Conservation (phyloP, 139 green algal species). For the Prasinococcaceae sp. region DNA sequence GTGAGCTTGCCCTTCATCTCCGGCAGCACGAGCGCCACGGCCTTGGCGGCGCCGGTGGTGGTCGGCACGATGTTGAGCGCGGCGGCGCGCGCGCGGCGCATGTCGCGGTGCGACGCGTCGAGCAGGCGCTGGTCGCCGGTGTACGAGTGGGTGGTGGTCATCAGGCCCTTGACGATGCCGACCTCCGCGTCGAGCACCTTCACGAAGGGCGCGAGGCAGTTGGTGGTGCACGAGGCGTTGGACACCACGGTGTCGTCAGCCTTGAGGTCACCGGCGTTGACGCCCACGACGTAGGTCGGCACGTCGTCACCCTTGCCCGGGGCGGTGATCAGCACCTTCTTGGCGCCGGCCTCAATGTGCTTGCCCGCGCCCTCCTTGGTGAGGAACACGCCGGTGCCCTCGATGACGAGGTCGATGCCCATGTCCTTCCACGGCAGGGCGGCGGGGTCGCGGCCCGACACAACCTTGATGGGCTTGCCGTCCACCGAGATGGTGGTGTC, state of each 20-base stretch:
- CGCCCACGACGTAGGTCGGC: conserved; percentile 41
- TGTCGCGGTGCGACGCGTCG: conserved; percentile 40
- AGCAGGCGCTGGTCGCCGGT: conserved; percentile 39
- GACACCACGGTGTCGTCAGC: conserved; percentile 28
- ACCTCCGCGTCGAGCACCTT: conserved; percentile 46
- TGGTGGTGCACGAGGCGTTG: conserved; percentile 50
- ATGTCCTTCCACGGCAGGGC: conserved; percentile 40
- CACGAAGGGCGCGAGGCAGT: conserved; percentile 47
- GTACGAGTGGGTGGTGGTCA: conserved; percentile 51
- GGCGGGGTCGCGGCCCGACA: conserved; percentile 35
- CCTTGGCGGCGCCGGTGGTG: conserved; percentile 45
- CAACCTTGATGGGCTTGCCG: conserved; percentile 38
- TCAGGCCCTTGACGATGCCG: conserved; percentile 38
- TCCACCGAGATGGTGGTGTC: conserved; percentile 38
- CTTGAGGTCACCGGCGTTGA: conserved; percentile 37
- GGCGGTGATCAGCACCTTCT: conserved; percentile 48
- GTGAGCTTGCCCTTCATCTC: conserved; percentile 48
- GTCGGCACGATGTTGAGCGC: conserved; percentile 48
- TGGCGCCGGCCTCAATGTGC: conserved; percentile 37
- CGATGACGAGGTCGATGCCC: conserved; percentile 35
- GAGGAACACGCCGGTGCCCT: conserved; percentile 43
- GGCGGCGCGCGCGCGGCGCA: conserved; percentile 37
- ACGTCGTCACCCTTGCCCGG: conserved; percentile 38
- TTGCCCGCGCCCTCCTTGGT: conserved; percentile 35
- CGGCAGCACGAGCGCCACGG: conserved; percentile 39